A percentile compares a stretch with the other conserved stretches of the same genome.
phyloP scores from a whole-genome alignment of 2,329 filamentous ascomycete genomes.

The Clonostachys rhizophaga region DNA sequence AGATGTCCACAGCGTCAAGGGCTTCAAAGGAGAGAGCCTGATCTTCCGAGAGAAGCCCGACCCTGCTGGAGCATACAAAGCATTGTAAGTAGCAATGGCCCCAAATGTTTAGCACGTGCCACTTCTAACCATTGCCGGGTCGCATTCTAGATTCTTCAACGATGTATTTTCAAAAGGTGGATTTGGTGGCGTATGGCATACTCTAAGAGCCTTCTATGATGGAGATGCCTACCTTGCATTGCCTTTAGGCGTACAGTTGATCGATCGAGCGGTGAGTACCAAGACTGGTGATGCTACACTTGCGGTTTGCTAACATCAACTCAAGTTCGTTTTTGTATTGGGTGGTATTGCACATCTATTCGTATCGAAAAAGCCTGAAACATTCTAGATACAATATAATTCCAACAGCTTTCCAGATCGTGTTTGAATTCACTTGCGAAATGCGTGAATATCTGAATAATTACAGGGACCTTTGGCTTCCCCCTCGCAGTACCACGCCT shows the following conservation, averaged over 20 bases:
- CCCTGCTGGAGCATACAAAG: constrained; percentile 5
- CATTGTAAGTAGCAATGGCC: constrained; percentile 1
- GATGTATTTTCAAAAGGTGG: constrained; percentile 3
- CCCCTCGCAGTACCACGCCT: too few relatives aligned
- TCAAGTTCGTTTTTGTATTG: constrained; percentile 3
- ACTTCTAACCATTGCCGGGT: too few relatives aligned
- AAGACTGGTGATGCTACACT: neutral
- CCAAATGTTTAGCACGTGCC: neutral
- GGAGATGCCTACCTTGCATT: constrained; percentile 5
- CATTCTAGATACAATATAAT: neutral
- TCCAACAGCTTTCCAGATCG: too few relatives aligned
- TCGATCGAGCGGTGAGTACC: constrained; percentile 4
- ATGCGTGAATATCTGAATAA: too few relatives aligned
- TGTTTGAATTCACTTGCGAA: too few relatives aligned
- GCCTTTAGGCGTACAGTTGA: constrained; percentile 1
- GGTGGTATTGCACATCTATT: constrained; percentile 4
- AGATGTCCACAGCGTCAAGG: constrained; percentile 4
- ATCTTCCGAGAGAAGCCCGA: constrained; percentile 2
- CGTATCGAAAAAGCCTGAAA: constrained; percentile 1
- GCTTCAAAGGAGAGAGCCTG: constrained; percentile 3
- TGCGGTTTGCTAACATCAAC: neutral
- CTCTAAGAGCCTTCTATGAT: constrained; percentile 3
- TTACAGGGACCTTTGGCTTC: too few relatives aligned
- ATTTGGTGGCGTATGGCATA: constrained; percentile 2
- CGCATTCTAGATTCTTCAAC: constrained; percentile 5